Evolutionary conservation across 2,329 filamentous ascomycete species (phyloP), one percentile per base, ranked within the genome.

Genomic region (Lecanicillium sp.): DNA sequence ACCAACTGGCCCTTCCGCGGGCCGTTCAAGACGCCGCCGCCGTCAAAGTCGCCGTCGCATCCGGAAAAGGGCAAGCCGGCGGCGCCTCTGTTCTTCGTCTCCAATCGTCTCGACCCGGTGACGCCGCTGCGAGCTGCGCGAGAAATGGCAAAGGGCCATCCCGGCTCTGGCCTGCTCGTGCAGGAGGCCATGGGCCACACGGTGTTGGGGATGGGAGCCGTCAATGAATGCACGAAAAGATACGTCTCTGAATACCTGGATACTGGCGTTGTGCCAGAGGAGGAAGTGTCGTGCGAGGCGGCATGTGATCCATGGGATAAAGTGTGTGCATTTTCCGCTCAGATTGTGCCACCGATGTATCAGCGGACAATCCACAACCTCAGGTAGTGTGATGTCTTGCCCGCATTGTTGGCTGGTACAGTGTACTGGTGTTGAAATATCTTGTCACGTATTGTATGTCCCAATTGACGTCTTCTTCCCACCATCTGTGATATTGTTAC

Each of bases 41-140:
- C 41, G 9, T 43, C 41, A 9, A 6, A 6, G 5, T 9, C 42
- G 3, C 46, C 53, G 13, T 35, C 57, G 8, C 27, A 46, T 18
- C n/a, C 50, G 3, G 40, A 45, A 2, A 44, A 45, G 11, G 61
- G 53, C 7, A 55, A 46, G 29, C 68, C 68, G 0, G 51, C 52
- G 1, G 61, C 62, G 4, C 68, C 69, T 4, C 43, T 71, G 18
- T 49, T 72, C 19, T 69, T 69, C 48, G 44, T 71, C 4, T 57
- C 60, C 10, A 65, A 62, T 38, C 44, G 55, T 5, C 55, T 62
- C 6, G 68, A 72, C 40, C 69, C 69, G 11, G 62, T 69, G 10
- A 72, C 69, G 18, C 69, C 69, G 5, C 45, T 65, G 28, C 33
- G 35, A 36, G 58, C 42, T 59, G 67, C 51, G 54, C 64, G 44